phyloP scores from a whole-genome alignment of 1,284 basidiomycete genomes.

The Erythrobasidium hasegawianum region DNA sequence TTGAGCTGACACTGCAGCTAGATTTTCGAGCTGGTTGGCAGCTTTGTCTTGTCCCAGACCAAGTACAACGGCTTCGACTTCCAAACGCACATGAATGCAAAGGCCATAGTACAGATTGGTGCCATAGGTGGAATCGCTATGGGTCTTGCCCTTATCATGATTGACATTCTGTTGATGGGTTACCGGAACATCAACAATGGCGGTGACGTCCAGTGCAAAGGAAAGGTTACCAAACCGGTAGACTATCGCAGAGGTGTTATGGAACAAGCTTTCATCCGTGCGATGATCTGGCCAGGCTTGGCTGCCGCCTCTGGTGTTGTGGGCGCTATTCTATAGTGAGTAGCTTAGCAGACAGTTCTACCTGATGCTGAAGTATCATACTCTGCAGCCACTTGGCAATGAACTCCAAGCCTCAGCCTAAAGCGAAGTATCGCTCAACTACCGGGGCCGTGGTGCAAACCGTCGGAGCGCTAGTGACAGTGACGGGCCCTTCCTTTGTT shows the following conservation, averaged over 20 bases:
- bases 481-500: constrained; percentile 2
- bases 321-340: constrained; percentile 20
- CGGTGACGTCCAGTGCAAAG: not conserved
- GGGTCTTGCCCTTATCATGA: constrained; percentile 20
- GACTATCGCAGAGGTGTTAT: not conserved
- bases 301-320: constrained; percentile 17
- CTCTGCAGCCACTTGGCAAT: not conserved
- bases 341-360: not conserved
- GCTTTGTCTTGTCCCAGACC: constrained; percentile 16
- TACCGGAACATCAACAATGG: constrained; percentile 7
- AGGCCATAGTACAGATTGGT: constrained; percentile 27
- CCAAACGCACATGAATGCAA: constrained; percentile 18
- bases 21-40: constrained; percentile 30
- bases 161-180: constrained; percentile 4
- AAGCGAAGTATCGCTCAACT: constrained; percentile 11
- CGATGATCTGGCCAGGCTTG: constrained; percentile 14
- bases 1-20: no score
- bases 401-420: not conserved
- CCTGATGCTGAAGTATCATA: not conserved
- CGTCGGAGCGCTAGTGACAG: not conserved
- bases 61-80: constrained; percentile 21
- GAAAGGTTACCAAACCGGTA: not conserved
- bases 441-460: constrained; percentile 28
- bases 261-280: not conserved
- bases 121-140: constrained; percentile 8